Percentiles rank a stretch among this genome's conserved stretches.
Evolutionary conservation across 306 rosid species (phyloP).

Genomic region (Sechiopsis laciniata): DNA sequence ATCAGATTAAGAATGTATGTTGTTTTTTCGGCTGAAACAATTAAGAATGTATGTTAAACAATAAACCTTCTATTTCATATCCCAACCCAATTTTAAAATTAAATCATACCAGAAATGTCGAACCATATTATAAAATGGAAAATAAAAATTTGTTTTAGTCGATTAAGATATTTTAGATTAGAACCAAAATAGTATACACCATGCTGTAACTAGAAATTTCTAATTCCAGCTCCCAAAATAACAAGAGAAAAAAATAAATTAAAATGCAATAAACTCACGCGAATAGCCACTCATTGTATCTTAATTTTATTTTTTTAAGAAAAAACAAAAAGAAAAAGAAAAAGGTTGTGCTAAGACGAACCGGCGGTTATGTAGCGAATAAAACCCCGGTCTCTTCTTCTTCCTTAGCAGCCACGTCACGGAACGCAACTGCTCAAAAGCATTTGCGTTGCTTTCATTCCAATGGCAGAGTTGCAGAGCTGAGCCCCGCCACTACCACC

Average conservation of each 20-base stretch:
- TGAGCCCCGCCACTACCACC: background rate
- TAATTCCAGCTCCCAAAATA: background rate
- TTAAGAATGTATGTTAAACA: too few relatives aligned
- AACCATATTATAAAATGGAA: background rate
- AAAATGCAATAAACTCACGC: background rate
- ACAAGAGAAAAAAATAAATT: background rate
- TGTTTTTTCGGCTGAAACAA: too few relatives aligned
- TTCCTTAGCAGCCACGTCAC: constrained; percentile 12
- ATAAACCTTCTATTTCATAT: too few relatives aligned
- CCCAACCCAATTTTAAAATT: too few relatives aligned
- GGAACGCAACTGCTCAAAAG: background rate
- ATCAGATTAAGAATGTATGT: too few relatives aligned
- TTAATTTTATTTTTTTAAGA: background rate
- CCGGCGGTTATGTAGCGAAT: background rate
- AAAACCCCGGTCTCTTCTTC: constrained; percentile 12
- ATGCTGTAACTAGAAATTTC: background rate
- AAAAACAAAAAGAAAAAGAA: background rate
- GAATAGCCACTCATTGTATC: background rate
- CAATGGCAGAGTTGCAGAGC: constrained; percentile 12
- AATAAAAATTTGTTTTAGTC: background rate
- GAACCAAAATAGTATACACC: background rate
- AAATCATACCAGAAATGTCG: too few relatives aligned
- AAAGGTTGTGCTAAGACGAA: background rate
- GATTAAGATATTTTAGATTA: background rate
- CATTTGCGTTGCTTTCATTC: constrained; percentile 10